Percentiles rank a stretch among this genome's conserved stretches.
phyloP scores from a whole-genome alignment of 495 filamentous ascomycete genomes.

The Daldinia grandis region DNA sequence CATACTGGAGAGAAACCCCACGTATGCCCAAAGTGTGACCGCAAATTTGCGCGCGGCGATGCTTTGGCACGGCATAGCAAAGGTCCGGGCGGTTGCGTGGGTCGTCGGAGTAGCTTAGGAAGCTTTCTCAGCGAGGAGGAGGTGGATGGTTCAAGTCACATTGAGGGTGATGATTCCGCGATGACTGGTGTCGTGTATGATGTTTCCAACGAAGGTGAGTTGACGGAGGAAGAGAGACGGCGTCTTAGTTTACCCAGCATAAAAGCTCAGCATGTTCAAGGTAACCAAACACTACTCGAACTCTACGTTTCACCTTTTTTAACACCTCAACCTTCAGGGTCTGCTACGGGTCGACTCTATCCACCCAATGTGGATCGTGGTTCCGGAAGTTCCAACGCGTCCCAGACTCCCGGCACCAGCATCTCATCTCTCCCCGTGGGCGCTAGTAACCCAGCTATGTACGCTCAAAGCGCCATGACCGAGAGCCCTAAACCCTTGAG shows the following conservation, averaged over 20 bases:
- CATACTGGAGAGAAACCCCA: constrained; percentile 97
- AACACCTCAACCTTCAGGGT: constrained; percentile 40
- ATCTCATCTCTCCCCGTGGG: constrained; percentile 58
- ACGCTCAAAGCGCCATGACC: constrained; percentile 75
- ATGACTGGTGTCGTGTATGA: constrained; percentile 86
- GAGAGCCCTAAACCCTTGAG: constrained; percentile 90
- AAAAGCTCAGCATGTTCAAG: constrained; percentile 71
- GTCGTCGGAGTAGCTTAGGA: constrained; percentile 84
- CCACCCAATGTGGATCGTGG: constrained; percentile 64
- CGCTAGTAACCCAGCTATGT: constrained; percentile 66
- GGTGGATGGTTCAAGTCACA: constrained; percentile 58
- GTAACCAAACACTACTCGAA: constrained; percentile 53
- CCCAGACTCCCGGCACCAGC: constrained; percentile 60
- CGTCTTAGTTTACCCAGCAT: constrained; percentile 72
- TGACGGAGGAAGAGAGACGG: constrained; percentile 62
- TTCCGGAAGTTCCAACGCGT: constrained; percentile 64
- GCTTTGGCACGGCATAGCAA: constrained; percentile 95
- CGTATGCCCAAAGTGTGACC: constrained; percentile 90
- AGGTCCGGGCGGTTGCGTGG: constrained; percentile 94
- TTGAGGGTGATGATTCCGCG: constrained; percentile 71
- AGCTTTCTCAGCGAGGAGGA: constrained; percentile 86
- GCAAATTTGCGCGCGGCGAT: constrained; percentile 94
- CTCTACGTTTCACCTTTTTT: constrained; percentile 21
- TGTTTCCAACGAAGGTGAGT: constrained; percentile 61
- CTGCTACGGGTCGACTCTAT: constrained; percentile 72